Evolutionary conservation across 768 basidiomycete genomes (phyloP).

Genomic region (Tylopilus balloui): DNA sequence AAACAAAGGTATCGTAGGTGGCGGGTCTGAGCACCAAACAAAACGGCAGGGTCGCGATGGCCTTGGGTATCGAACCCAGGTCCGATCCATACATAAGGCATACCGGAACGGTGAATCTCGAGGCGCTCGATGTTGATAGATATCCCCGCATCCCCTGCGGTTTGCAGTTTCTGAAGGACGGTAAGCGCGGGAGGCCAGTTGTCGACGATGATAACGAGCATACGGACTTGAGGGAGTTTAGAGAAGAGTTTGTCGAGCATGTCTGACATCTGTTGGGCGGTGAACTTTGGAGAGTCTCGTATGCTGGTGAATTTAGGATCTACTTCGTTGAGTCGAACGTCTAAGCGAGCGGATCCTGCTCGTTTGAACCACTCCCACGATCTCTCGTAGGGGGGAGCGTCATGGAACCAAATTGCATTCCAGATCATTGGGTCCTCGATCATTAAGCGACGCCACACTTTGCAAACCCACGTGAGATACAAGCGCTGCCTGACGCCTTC

Average conservation of each 20-base stretch:
- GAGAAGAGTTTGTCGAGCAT: conserved; percentile 50
- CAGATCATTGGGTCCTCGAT: conserved; percentile 50
- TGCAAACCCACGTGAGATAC: conserved; percentile 55
- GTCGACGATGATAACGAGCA: conserved; percentile 54
- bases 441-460: conserved; percentile 48
- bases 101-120: conserved; percentile 58
- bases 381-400: conserved; percentile 44
- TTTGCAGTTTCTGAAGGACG: conserved; percentile 46
- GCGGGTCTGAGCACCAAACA: conserved; percentile 47
- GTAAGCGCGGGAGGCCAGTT: conserved; percentile 51
- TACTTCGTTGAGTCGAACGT: conserved; percentile 56
- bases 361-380: conserved; percentile 56
- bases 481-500: conserved; percentile 40
- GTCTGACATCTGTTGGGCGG: conserved; percentile 39
- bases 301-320: conserved; percentile 24
- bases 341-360: conserved; percentile 50
- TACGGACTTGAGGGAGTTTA: conserved; percentile 54
- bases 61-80: conserved; percentile 36
- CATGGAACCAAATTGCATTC: conserved; percentile 64
- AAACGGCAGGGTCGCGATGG: conserved; percentile 36
- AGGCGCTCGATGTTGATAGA: conserved; percentile 53
- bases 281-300: conserved; percentile 33
- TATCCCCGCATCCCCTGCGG: conserved; percentile 30
- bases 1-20: conserved; percentile 49
- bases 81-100: conserved; percentile 44